Base-by-base conservation (phyloP, 805 yeast species). In the Suhomyces faveliae region DNA sequence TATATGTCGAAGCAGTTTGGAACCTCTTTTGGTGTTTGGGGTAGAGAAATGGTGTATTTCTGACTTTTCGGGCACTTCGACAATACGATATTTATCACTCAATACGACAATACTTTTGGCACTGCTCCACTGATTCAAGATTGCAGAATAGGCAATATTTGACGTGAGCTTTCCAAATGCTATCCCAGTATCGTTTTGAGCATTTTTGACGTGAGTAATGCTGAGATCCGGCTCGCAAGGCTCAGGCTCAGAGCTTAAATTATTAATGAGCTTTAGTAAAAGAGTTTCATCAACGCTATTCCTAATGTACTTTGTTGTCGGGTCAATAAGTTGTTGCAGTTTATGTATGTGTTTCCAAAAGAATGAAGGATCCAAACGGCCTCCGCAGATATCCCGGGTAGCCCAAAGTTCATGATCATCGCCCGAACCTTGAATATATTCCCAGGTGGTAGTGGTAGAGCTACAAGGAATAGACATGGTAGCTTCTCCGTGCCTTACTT, bases 381-480 rank as follows among this genome's bases (percentile, higher is more conserved):
- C 70, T 0, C 85, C 78, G 30, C 71, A 67, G 1, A 68, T 42
- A 3, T 61, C 64, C 29, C 51, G 51, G 1, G 72, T 60, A 0
- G 68, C 67, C 97, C 97, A 90, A 9, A 84, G 69, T 58, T 90
- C 97, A 61, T 90, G 96, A 58, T 91, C 97, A 63, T 90, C 97
- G 0, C 94, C 97, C 0, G 96, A 94, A 1, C 97, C 97, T 64
- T 89, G 97, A 1, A 89, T 87, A 59, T 90, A 90, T 19, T 61
- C 54, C 62, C 67, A 64, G 5, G 60, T 42, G 5, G 45, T 29
- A 25, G 40, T 15, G 10, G 27, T 40, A 12, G 15, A n/a, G 10
- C 15, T n/a, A 21, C 15, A 20, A n/a, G 23, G 5, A 10, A 20
- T 37, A 12, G 40, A n/a, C 17, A 37, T 22, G 9, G 48, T 43